Base-by-base conservation (phyloP, 129 eudicot species). In the Lonicera japonica region DNA sequence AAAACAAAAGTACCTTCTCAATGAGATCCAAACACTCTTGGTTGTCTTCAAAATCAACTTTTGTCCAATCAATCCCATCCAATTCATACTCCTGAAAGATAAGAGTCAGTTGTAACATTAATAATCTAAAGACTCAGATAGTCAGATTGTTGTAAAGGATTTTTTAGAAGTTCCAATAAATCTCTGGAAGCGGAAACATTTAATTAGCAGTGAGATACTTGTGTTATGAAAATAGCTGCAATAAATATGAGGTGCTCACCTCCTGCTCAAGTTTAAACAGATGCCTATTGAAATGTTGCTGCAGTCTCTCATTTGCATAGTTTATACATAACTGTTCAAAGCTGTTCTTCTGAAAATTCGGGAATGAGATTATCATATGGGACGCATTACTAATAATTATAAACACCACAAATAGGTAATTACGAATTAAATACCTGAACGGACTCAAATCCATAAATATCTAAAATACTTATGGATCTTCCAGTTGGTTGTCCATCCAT, bases 21-120 rank as follows among this genome's bases (percentile, higher is more conserved):
- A 87, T 82, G 20, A 92, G 80, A 69, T 92, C 75, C 78, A 92
- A 73, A 66, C 98, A 92, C n/a, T 80, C 89, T 74, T 92, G 90
- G 78, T 92, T 92, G 81, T 92, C 98, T 60, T 76, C 80, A 68
- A 84, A 88, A 53, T 85, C 95, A n/a, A 92, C 79, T 58, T 85
- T 87, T 70, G 81, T 82, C 96, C 96, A 87, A 52, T 88, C 89
- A 53, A 92, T 80, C 25, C 98, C 98, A 79, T 92, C 98, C 41
- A 64, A 70, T 64, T 82, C 95, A 70, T 88, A 87, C 66, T 92
- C 98, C 98, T 92, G 73, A 29, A 36, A 36, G 16, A 53, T 36
- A 64, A 25, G 34, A 48, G 34, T 11, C 23, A 18, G 20, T 17
- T 17, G 14, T 63, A 11, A 56, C 11, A 16, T 50, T 10, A 25